A percentile compares a stretch with the other conserved stretches of the same genome.
Conservation (phyloP, 805 yeast species). For the Yamadazyma insecticola region DNA sequence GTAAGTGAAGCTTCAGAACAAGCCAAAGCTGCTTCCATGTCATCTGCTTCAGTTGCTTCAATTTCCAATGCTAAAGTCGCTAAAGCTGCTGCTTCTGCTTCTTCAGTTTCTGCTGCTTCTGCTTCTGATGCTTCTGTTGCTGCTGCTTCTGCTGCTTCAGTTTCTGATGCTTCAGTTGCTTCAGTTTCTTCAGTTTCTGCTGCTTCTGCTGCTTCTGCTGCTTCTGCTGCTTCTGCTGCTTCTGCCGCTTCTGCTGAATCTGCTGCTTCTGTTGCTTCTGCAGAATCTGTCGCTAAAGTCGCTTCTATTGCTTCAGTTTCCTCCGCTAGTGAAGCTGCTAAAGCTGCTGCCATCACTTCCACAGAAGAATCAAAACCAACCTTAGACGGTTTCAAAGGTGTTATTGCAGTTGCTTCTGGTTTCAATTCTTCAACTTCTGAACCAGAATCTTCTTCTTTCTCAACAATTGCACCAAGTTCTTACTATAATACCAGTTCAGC, state of each 20-base stretch:
- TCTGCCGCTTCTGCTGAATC: slow-evolving; percentile 9
- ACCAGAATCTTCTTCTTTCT: slow-evolving; percentile 3
- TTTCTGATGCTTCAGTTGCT: slow-evolving; percentile 8
- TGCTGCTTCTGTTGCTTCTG: slow-evolving; percentile 7
- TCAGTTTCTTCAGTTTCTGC: slow-evolving; percentile 10
- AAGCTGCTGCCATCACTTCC: slow-evolving; percentile 8
- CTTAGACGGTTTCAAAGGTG: slow-evolving; percentile 17
- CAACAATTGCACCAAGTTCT: slow-evolving; percentile 6
- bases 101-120: slow-evolving; percentile 8
- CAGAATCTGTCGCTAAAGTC: slow-evolving; percentile 4
- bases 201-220: slow-evolving; percentile 8
- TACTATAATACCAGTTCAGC: slow-evolving; percentile 7
- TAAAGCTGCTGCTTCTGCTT: slow-evolving; percentile 6
- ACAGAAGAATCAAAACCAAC: slow-evolving; percentile 9
- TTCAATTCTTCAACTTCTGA: slow-evolving; percentile 10
- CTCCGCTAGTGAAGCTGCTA: slow-evolving; percentile 4
- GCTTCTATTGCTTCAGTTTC: slow-evolving; percentile 9
- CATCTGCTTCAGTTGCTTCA: slow-evolving; percentile 11
- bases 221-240: slow-evolving; percentile 8
- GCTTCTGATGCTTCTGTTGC: slow-evolving; percentile 7
- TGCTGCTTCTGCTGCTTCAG: slow-evolving; percentile 3
- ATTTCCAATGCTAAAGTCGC: slow-evolving; percentile 6
- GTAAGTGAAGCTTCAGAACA: slow-evolving; percentile 12
- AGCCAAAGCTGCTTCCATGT: slow-evolving; percentile 10
- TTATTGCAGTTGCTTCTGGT: slow-evolving; percentile 21